phyloP scores from a whole-genome alignment of 805 yeast genomes.

The Metschnikowia aberdeeniae region DNA sequence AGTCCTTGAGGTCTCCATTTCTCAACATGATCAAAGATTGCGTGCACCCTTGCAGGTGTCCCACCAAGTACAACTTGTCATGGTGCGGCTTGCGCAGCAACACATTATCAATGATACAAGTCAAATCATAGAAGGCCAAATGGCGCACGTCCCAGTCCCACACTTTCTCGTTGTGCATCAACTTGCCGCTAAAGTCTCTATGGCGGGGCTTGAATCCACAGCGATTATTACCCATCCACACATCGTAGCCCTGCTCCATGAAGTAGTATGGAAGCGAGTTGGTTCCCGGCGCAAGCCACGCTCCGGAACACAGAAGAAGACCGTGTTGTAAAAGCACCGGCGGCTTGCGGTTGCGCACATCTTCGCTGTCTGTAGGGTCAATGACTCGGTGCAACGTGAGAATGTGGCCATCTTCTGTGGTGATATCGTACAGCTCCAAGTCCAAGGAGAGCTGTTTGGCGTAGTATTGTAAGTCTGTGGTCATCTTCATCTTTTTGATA shows the following conservation, averaged over 20 bases:
- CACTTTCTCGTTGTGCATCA: constrained; percentile 46
- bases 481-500: constrained; percentile 28
- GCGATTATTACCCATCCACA: constrained; percentile 89
- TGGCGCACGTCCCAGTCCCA: constrained; percentile 96
- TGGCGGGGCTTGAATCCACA: constrained; percentile 81
- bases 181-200: constrained; percentile 27
- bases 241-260: constrained; percentile 62
- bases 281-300: constrained; percentile 78
- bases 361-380: constrained; percentile 40
- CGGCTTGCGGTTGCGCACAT: constrained; percentile 30
- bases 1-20: constrained; percentile 24
- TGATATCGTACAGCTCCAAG: constrained; percentile 53
- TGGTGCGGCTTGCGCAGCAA: constrained; percentile 37
- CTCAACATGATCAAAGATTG: constrained; percentile 72
- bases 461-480: constrained; percentile 59
- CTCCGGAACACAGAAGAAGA: constrained; percentile 78
- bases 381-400: constrained; percentile 62
- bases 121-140: constrained; percentile 74
- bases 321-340: constrained; percentile 87
- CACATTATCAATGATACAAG: constrained; percentile 65
- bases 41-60: constrained; percentile 94
- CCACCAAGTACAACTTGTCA: constrained; percentile 56
- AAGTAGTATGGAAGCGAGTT: constrained; percentile 65
- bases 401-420: constrained; percentile 77
- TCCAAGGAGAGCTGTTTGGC: constrained; percentile 57